Percentiles rank a stretch among this genome's conserved stretches.
These are phyloP conservation scores for Hirschioporus abietinus DNA, from an alignment of 768 basidiomycete genomes.

Conservation along the genomic window DNA sequence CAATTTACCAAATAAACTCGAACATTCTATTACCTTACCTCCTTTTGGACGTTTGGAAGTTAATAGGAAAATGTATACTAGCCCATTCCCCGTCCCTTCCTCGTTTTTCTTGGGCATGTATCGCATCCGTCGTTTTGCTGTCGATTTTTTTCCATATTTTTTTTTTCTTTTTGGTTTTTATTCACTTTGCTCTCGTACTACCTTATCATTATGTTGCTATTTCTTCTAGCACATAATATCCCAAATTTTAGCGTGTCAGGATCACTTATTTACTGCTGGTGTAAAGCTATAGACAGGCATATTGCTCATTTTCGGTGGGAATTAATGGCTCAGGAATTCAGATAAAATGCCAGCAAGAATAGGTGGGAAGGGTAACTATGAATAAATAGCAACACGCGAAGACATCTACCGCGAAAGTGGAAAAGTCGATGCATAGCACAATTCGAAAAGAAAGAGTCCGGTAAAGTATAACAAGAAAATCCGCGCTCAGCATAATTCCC, in stretches of 20 bases:
- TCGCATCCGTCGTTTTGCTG: not conserved
- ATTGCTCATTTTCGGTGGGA: not conserved
- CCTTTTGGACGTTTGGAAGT: not conserved
- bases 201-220: not conserved
- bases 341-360: not conserved
- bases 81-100: not conserved
- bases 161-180: not conserved
- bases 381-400: not conserved
- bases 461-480: not conserved
- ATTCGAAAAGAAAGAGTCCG: not conserved
- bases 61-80: not conserved
- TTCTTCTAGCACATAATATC: slow-evolving; percentile 2
- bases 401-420: not conserved
- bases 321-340: not conserved
- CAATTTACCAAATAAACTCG: not conserved
- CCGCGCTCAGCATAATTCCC: not conserved
- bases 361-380: not conserved
- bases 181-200: not conserved
- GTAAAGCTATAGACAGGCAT: not conserved
- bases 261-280: not conserved
- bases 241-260: not conserved
- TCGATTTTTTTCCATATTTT: not conserved
- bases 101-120: not conserved
- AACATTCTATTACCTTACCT: not conserved
- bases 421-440: not conserved